Percentiles rank a stretch among this genome's conserved stretches.
These are phyloP conservation scores for Penicillium paxilli DNA, from an alignment of 495 filamentous ascomycete genomes.

Conservation along the genomic window DNA sequence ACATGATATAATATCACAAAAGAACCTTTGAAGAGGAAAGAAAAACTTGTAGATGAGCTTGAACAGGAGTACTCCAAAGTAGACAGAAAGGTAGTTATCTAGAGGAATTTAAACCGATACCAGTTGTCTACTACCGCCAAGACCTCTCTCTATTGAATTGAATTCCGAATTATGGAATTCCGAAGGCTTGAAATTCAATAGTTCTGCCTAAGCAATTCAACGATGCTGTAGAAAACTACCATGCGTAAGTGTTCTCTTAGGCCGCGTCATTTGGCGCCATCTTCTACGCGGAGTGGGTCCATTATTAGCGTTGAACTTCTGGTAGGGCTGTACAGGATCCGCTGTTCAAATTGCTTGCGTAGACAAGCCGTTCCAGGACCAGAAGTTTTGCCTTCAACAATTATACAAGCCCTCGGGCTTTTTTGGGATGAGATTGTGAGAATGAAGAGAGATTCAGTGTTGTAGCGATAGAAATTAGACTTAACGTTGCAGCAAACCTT, in stretches of 20 bases:
- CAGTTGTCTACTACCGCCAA: background rate
- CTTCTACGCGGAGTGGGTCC: slow-evolving; percentile 2
- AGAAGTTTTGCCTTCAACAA: background rate
- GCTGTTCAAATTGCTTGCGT: slow-evolving; percentile 9
- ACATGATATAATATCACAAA: slow-evolving; percentile 7
- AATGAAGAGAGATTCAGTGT: background rate
- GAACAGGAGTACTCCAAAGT: background rate
- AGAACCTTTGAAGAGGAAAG: no score
- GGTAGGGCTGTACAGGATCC: slow-evolving; percentile 11
- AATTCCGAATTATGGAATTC: background rate
- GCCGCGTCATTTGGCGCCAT: slow-evolving; percentile 12
- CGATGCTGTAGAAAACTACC: no score
- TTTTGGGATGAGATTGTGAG: background rate
- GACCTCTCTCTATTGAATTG: background rate
- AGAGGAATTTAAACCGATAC: background rate
- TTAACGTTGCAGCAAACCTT: background rate
- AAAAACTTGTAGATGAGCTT: background rate
- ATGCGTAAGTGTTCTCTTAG: background rate
- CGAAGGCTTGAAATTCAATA: background rate
- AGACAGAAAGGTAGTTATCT: background rate
- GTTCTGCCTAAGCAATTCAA: background rate
- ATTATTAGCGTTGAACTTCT: background rate
- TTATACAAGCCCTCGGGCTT: background rate
- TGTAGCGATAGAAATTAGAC: background rate
- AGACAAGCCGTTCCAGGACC: background rate